Evolutionary conservation across 1,139 yeast genomes (phyloP).

Genomic region (Saccharomyces hybrid): DNA sequence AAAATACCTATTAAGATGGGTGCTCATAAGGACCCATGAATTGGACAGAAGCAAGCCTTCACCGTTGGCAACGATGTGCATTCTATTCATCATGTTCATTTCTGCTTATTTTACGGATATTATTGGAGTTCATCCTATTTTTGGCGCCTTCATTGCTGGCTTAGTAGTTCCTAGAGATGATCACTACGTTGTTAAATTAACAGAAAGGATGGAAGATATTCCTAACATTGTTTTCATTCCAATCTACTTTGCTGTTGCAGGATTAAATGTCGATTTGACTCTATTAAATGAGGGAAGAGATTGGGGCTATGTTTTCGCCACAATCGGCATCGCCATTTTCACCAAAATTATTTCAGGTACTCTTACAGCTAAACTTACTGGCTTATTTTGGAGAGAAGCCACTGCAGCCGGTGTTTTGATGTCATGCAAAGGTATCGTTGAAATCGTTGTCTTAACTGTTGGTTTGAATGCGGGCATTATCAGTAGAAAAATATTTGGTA

Average conservation of each 20-base stretch:
- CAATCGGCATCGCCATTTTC: constrained; percentile 54
- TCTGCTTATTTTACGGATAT: constrained; percentile 75
- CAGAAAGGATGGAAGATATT: constrained; percentile 69
- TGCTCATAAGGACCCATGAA: constrained; percentile 37
- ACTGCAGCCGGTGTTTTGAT: constrained; percentile 70
- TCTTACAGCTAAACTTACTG: constrained; percentile 52
- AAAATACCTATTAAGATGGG: constrained; percentile 36
- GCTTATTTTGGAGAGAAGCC: constrained; percentile 63
- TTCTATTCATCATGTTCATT: constrained; percentile 47
- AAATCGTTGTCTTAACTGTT: constrained; percentile 65
- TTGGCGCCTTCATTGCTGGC: constrained; percentile 76
- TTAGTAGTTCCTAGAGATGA: constrained; percentile 70
- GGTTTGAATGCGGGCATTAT: constrained; percentile 67
- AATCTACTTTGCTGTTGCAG: constrained; percentile 70
- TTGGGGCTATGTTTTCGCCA: constrained; percentile 70
- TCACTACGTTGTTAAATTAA: constrained; percentile 58
- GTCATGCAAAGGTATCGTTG: constrained; percentile 85
- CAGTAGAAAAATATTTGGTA: constrained; percentile 55
- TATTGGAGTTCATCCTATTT: constrained; percentile 74
- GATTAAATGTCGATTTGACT: constrained; percentile 61
- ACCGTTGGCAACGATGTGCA: constrained; percentile 50
- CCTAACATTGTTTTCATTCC: constrained; percentile 66
- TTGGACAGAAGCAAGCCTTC: constrained; percentile 51
- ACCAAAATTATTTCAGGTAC: constrained; percentile 64
- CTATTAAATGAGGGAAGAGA: constrained; percentile 53